Base-by-base conservation (phyloP, 768 basidiomycete genomes). In the Rhizopogon vinicolor region DNA sequence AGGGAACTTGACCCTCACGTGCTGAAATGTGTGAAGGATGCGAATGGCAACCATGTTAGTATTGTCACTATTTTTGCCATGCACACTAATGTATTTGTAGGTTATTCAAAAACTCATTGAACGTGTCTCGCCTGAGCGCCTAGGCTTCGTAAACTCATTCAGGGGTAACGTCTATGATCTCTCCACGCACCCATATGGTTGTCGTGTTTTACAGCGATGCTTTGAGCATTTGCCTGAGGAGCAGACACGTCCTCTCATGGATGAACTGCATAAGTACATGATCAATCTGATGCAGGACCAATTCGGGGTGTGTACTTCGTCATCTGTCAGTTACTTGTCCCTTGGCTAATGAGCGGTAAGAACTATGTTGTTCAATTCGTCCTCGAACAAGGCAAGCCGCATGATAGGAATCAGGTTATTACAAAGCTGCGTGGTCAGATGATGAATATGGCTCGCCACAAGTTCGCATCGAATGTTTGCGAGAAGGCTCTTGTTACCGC, bases 321-420 rank as follows among this genome's bases (percentile, higher is more conserved):
- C 5, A 49, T 37, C 13, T 39, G 8, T 42, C n/a, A 22, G 41
- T 46, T 6, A 42, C 12, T 44, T 39, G 2, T 7, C 28, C 16
- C 18, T 53, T 37, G 5, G 12, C 37, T 61, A 18, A 61, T 50
- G 52, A 65, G 44, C 55, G 19, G n/a, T 13, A 40, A 93, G 91
- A 93, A 96, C 66, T 98, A 97, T 71, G 96, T 98, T 35, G 83
- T 97, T 46, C 96, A 98, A 69, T 96, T 91, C 66, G 81, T 98
- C 54, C 80, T 98, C 33, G 89, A 93, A 65, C 80, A 88, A 61
- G 93, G 94, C 5, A 77, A 77, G 54, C 76, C 78, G 1, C 77
- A 83, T 12, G 95, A 98, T 65, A 82, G 81, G 51, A 74, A 77
- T 3, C 72, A 79, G 53, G 80, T 97, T 39, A 77, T 93, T 53